Percentiles rank a stretch among this genome's conserved stretches.
These are phyloP conservation scores for Didymella lethalis DNA, from an alignment of 2,329 filamentous ascomycete genomes.

Conservation along the genomic window DNA sequence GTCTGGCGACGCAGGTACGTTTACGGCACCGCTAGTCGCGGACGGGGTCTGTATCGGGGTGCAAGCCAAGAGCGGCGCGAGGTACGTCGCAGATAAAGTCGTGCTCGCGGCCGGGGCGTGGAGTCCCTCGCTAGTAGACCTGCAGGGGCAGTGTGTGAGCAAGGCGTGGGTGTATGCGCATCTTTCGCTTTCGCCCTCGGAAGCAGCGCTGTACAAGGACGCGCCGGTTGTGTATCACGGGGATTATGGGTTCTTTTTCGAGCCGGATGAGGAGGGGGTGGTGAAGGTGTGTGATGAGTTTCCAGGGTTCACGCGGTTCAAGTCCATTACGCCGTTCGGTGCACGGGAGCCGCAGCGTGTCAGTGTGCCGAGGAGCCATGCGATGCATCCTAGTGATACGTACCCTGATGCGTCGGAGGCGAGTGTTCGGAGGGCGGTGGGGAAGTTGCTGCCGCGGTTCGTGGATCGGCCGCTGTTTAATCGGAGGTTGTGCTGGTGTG, in stretches of 20 bases:
- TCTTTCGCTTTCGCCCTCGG: conserved; percentile 59
- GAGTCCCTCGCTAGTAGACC: conserved; percentile 40
- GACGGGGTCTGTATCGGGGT: conserved; percentile 52
- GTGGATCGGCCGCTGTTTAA: conserved; percentile 53
- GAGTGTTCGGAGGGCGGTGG: conserved; percentile 45
- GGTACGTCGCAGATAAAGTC: conserved; percentile 55
- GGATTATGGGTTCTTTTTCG: conserved; percentile 60
- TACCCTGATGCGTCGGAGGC: conserved; percentile 57
- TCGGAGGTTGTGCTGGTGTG: conserved; percentile 65
- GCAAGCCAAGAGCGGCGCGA: conserved; percentile 53
- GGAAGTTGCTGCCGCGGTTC: conserved; percentile 55
- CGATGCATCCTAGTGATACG: conserved; percentile 55
- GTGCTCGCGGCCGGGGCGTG: conserved; percentile 54
- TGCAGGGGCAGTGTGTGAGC: conserved; percentile 54
- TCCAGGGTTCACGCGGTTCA: conserved; percentile 56
- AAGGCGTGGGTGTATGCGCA: conserved; percentile 66
- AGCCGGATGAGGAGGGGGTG: conserved; percentile 56
- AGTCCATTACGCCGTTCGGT: conserved; percentile 53
- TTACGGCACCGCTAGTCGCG: conserved; percentile 54
- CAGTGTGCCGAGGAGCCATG: conserved; percentile 59
- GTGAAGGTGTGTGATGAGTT: conserved; percentile 66
- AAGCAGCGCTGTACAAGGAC: conserved; percentile 58
- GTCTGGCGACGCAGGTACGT: conserved; percentile 55
- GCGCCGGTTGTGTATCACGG: conserved; percentile 65
- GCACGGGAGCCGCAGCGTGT: conserved; percentile 60